Evolutionary conservation across 2,329 filamentous ascomycete genomes (phyloP).

Genomic region (Scopulariopsis brevicaulis): DNA sequence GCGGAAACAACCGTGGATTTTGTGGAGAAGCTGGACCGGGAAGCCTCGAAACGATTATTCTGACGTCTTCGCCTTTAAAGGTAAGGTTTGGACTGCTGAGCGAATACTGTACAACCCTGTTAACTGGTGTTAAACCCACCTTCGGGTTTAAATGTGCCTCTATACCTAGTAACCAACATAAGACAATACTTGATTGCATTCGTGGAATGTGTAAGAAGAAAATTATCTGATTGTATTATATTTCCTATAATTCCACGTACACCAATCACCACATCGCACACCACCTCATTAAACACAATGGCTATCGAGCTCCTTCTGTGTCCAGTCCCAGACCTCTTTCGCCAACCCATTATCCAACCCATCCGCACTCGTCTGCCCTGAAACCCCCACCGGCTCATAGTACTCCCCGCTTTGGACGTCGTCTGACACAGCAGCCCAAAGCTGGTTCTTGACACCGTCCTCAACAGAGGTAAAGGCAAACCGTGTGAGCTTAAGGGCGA

Average conservation of each 20-base stretch:
- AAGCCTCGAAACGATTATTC: background rate
- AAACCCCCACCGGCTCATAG: conserved; percentile 19
- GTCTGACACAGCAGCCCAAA: conserved; percentile 27
- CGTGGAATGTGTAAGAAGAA: too few relatives aligned
- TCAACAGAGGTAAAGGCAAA: conserved; percentile 2
- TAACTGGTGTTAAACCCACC: too few relatives aligned
- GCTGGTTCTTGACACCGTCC: conserved; percentile 22
- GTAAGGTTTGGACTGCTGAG: too few relatives aligned
- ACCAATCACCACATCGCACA: too few relatives aligned
- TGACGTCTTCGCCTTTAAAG: background rate
- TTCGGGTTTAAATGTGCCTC: too few relatives aligned
- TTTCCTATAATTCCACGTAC: too few relatives aligned
- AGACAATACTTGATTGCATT: too few relatives aligned
- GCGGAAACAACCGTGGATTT: background rate
- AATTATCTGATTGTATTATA: too few relatives aligned
- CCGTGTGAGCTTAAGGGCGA: background rate
- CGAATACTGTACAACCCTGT: too few relatives aligned
- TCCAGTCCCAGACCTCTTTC: conserved; percentile 22
- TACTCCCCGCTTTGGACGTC: conserved; percentile 19
- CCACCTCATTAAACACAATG: too few relatives aligned
- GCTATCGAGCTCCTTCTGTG: conserved; percentile 16
- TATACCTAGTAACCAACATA: too few relatives aligned
- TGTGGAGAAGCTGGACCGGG: background rate
- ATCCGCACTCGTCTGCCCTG: conserved; percentile 10
- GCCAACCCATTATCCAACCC: conserved; percentile 15